phyloP scores from a whole-genome alignment of 805 yeast genomes.

The Sporopachydermia lactativora region DNA sequence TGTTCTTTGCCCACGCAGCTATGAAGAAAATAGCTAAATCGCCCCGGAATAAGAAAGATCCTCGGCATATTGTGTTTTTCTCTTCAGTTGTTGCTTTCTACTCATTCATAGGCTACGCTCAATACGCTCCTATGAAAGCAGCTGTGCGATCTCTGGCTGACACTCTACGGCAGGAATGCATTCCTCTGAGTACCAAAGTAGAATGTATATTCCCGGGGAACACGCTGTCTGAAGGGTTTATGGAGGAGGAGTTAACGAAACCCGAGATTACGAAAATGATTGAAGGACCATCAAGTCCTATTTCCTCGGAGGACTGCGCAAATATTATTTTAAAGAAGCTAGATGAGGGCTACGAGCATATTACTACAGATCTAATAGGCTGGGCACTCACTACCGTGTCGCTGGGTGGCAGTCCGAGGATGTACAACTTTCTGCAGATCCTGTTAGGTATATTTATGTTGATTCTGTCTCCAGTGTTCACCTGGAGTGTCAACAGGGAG shows the following conservation, averaged over 20 bases:
- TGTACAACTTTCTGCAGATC: conserved; percentile 37
- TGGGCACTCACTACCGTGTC: conserved; percentile 60
- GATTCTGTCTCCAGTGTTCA: conserved; percentile 47
- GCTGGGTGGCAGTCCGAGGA: conserved; percentile 59
- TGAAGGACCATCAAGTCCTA: conserved; percentile 74
- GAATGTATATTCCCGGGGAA: conserved; percentile 80
- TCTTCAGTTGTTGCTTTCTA: conserved; percentile 74
- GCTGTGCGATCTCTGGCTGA: conserved; percentile 69
- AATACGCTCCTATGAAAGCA: conserved; percentile 81
- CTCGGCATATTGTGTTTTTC: conserved; percentile 43
- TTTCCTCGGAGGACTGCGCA: conserved; percentile 54
- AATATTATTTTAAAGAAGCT: conserved; percentile 40
- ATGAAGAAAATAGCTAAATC: conserved; percentile 20
- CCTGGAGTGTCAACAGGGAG: conserved; percentile 34
- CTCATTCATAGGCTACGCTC: conserved; percentile 84
- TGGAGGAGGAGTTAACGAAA: conserved; percentile 68
- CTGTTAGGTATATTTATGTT: conserved; percentile 33
- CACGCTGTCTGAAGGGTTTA: conserved; percentile 78
- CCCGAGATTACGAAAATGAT: conserved; percentile 71
- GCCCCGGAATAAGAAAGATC: conserved; percentile 10
- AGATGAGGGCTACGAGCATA: conserved; percentile 50
- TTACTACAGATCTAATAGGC: conserved; percentile 75
- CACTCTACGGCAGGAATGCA: conserved; percentile 67
- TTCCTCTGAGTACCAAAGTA: conserved; percentile 52
- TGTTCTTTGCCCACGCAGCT: conserved; percentile 55